Percentiles rank a stretch among this genome's conserved stretches.
Conservation (phyloP, 371 early-diverging fungal species). For the Rhizopus arrhizus region DNA sequence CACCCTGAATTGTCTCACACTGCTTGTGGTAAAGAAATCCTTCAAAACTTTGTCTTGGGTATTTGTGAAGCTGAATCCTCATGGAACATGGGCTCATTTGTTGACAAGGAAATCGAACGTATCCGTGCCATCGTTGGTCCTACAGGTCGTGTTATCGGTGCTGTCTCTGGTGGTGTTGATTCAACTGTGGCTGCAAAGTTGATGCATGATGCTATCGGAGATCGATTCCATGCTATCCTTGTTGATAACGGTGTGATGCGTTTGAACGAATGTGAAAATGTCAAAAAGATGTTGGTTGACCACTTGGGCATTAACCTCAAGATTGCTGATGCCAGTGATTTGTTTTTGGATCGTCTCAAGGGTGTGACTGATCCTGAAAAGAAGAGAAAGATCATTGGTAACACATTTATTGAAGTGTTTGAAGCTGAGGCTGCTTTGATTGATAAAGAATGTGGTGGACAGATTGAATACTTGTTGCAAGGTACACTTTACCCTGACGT, state of each 20-base stretch:
- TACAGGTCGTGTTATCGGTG: constrained; percentile 92
- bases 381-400: constrained; percentile 98
- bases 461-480: constrained; percentile 93
- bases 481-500: constrained; percentile 98
- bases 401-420: constrained; percentile 97
- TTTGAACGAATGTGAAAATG: constrained; percentile 86
- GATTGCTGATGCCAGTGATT: constrained; percentile 87
- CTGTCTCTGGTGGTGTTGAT: constrained; percentile 97
- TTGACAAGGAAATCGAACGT: constrained; percentile 94
- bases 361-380: constrained; percentile 94
- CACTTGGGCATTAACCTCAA: constrained; percentile 94
- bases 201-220: constrained; percentile 96
- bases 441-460: constrained; percentile 72
- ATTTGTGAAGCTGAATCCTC: constrained; percentile 82
- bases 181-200: constrained; percentile 95
- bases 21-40: constrained; percentile 77
- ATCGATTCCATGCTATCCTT: constrained; percentile 96
- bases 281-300: constrained; percentile 81
- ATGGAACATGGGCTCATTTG: constrained; percentile 96
- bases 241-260: constrained; percentile 99
- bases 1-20: constrained; percentile 98
- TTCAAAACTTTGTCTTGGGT: constrained; percentile 90
- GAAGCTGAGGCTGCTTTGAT: constrained; percentile 90
- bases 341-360: constrained; percentile 84
- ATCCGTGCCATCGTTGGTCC: constrained; percentile 91